Base-by-base conservation (phyloP, 1,284 basidiomycete genomes). In the Ustilago cynodontis region DNA sequence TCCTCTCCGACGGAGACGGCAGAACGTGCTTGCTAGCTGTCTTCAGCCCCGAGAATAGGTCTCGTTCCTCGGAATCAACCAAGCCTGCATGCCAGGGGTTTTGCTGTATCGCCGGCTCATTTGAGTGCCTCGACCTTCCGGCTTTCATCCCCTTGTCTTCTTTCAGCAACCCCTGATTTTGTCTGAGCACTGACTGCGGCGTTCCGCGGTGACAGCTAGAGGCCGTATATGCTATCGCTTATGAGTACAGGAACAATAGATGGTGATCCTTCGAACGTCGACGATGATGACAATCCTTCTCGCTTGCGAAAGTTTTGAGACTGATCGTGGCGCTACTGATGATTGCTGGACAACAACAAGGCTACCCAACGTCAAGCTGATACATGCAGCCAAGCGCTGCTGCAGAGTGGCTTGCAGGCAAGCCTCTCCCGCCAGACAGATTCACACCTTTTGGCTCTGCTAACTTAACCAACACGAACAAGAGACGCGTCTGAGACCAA, bases 401-500 rank as follows among this genome's bases (percentile, higher is more conserved):
- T 16, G 41, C 18, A 43, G 9, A 26, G 26, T 29, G 47, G 47
- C 47, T 49, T 49, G 47, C 47, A 49, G 47, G 22, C 47, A 1
- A n/a, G 16, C 47, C 22, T 49, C 47, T 49, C 24, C n/a, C 47
- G 8, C 47, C 24, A 45, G 2, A 20, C 3, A 37, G 14, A 37
- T 10, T 37, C 41, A 43, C n/a, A n/a, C n/a, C n/a, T n/a, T n/a
- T n/a, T n/a, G n/a, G n/a, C n/a, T n/a, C n/a, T n/a, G n/a, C n/a
- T n/a, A n/a, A n/a, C n/a, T n/a, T n/a, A n/a, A n/a, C 41, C 41
- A 43, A 22, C 41, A 43, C 41, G n/a, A 43, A n/a, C 7, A 16
- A 37, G 35, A 37, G 43, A 60, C 59, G 59, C 59, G 59, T 59
- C 59, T 55, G 60, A 62, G 45, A 62, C 60, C 60, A 62, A 62